A percentile compares a stretch with the other conserved stretches of the same genome.
phyloP scores from a whole-genome alignment of 805 yeast genomes.

The Pichia scutulata region DNA sequence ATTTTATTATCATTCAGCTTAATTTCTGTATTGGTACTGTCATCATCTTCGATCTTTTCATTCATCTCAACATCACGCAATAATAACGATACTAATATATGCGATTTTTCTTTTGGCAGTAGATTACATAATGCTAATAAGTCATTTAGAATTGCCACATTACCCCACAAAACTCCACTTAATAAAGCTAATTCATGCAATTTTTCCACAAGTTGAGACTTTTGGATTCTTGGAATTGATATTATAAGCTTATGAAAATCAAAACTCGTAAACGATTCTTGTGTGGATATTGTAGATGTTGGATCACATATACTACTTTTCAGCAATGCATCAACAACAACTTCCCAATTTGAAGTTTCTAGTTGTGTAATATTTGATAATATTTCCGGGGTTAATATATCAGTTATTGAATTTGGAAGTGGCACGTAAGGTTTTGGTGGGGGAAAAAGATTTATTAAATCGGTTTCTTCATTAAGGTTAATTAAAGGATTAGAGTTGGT shows the following conservation, averaged over 20 bases:
- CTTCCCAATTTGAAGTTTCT: conserved; percentile 39
- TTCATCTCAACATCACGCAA: conserved; percentile 20
- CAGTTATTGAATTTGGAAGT: conserved; percentile 32
- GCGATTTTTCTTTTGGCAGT: conserved; percentile 15
- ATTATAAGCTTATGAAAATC: conserved; percentile 33
- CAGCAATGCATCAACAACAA: conserved; percentile 33
- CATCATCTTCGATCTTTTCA: background rate
- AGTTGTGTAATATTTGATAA: conserved; percentile 32
- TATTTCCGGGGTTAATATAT: conserved; percentile 32
- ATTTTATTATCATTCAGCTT: conserved; percentile 11
- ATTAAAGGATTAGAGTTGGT: background rate
- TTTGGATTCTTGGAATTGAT: conserved; percentile 34
- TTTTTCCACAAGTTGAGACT: conserved; percentile 28
- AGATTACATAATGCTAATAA: conserved; percentile 29
- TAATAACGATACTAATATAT: conserved; percentile 28
- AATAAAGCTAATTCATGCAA: conserved; percentile 30
- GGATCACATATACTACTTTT: conserved; percentile 12
- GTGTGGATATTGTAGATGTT: conserved; percentile 10
- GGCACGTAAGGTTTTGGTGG: conserved; percentile 17
- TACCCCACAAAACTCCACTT: conserved; percentile 13
- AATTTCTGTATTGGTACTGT: conserved; percentile 3
- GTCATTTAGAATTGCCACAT: conserved; percentile 30
- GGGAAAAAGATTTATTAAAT: conserved; percentile 18
- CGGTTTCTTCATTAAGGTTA: conserved; percentile 7
- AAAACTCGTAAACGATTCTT: conserved; percentile 26